Evolutionary conservation across 2,329 filamentous ascomycete species (phyloP).

Genomic region (Cercospora nicotianae): DNA sequence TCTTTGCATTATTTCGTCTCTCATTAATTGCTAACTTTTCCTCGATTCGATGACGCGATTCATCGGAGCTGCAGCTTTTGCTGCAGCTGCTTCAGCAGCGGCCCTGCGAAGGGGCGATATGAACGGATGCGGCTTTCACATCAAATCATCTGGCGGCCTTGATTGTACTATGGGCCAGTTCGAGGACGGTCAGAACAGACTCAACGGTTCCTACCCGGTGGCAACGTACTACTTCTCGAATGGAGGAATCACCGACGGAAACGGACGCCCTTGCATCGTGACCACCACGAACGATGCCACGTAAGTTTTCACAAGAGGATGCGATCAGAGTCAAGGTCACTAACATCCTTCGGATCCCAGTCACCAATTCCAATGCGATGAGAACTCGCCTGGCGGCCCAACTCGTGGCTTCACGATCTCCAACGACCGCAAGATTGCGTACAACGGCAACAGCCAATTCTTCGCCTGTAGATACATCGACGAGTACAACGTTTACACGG

Average conservation of each 20-base stretch:
- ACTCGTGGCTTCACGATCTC: slow-evolving; percentile 22
- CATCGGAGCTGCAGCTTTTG: slow-evolving; percentile 23
- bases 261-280: slow-evolving; percentile 42
- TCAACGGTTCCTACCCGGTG: slow-evolving; percentile 22
- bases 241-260: slow-evolving; percentile 19
- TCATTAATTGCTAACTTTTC: slow-evolving; percentile 11
- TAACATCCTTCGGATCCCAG: neutral
- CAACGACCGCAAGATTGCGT: slow-evolving; percentile 20
- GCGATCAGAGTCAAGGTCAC: neutral
- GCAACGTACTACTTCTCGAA: slow-evolving; percentile 24
- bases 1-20: slow-evolving; percentile 11
- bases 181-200: slow-evolving; percentile 26
- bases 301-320: neutral
- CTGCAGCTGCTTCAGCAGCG: slow-evolving; percentile 21
- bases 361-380: slow-evolving; percentile 27
- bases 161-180: slow-evolving; percentile 27
- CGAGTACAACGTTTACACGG: slow-evolving; percentile 26
- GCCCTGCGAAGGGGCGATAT: slow-evolving; percentile 19
- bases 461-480: slow-evolving; percentile 22
- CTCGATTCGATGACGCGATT: slow-evolving; percentile 19
- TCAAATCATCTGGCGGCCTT: slow-evolving; percentile 26
- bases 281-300: slow-evolving; percentile 21
- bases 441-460: slow-evolving; percentile 20
- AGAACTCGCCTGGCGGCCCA: slow-evolving; percentile 14
- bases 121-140: slow-evolving; percentile 27